phyloP scores from a whole-genome alignment of 306 rosid genomes.

The Notholithocarpus densiflorus region DNA sequence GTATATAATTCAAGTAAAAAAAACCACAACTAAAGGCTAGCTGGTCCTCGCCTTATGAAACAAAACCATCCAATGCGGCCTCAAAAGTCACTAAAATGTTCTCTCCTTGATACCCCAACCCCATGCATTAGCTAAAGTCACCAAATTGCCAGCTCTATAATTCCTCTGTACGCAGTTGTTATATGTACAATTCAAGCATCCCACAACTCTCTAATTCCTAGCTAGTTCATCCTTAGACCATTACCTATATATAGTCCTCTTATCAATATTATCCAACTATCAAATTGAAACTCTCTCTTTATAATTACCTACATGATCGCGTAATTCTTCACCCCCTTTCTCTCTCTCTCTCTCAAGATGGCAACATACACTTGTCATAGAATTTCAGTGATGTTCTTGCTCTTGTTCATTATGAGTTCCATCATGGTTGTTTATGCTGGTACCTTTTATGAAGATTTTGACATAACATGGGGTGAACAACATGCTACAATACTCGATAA shows the following conservation, averaged over 20 bases:
- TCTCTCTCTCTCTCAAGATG: not conserved
- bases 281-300: not conserved
- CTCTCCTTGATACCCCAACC: not conserved
- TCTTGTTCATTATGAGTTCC: not conserved
- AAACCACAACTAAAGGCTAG: no score
- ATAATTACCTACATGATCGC: no score
- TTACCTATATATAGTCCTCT: not conserved
- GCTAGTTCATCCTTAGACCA: not conserved
- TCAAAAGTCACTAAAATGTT: not conserved
- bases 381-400: not conserved
- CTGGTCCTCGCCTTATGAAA: no score
- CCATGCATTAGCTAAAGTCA: not conserved
- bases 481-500: conserved; percentile 25
- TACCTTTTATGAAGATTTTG: conserved; percentile 14
- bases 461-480: conserved; percentile 28
- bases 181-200: conserved; percentile 2
- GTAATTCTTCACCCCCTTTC: no score
- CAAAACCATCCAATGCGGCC: not conserved
- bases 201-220: not conserved
- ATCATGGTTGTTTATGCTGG: conserved; percentile 1
- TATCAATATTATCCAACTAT: not conserved
- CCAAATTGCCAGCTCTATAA: conserved; percentile 23
- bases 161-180: not conserved
- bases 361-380: not conserved
- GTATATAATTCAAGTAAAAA: not conserved